Evolutionary conservation across 495 filamentous ascomycete genomes (phyloP).

Genomic region (Halenospora varia): DNA sequence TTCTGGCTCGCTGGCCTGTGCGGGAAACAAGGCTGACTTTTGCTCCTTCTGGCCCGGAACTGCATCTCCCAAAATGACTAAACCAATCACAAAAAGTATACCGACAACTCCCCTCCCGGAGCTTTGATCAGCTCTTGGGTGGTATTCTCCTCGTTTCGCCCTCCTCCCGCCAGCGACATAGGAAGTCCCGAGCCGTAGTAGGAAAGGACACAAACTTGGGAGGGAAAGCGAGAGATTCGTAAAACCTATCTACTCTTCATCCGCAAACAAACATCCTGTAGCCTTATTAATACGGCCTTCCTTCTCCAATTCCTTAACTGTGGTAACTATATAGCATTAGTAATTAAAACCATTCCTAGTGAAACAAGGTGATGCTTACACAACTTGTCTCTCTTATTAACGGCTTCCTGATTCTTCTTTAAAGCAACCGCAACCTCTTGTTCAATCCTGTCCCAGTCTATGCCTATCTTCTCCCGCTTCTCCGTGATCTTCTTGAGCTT

Average conservation of each 20-base stretch:
- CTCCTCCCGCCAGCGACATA: too few species aligned
- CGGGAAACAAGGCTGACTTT: too few species aligned
- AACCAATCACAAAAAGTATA: too few species aligned
- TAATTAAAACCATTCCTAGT: not conserved
- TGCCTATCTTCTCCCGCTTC: not conserved
- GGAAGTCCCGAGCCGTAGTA: too few species aligned
- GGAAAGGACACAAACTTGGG: too few species aligned
- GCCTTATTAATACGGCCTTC: not conserved
- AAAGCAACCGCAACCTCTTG: not conserved
- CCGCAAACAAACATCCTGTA: not conserved
- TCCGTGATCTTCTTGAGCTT: not conserved
- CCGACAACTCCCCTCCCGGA: too few species aligned
- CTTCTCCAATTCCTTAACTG: not conserved
- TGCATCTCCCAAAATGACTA: too few species aligned
- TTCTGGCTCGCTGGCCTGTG: too few species aligned
- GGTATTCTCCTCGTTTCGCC: too few species aligned
- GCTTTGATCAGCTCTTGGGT: too few species aligned
- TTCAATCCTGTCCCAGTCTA: not conserved
- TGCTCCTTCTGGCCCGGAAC: too few species aligned
- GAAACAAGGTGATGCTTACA: not conserved
- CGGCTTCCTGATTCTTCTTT: not conserved
- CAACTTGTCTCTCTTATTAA: not conserved
- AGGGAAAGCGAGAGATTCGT: too few species aligned
- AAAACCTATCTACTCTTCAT: not conserved
- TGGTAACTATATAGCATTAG: not conserved